Percentiles rank a stretch among this genome's conserved stretches.
phyloP scores from a whole-genome alignment of 768 basidiomycete species.

The Melanogaster broomeanus region DNA sequence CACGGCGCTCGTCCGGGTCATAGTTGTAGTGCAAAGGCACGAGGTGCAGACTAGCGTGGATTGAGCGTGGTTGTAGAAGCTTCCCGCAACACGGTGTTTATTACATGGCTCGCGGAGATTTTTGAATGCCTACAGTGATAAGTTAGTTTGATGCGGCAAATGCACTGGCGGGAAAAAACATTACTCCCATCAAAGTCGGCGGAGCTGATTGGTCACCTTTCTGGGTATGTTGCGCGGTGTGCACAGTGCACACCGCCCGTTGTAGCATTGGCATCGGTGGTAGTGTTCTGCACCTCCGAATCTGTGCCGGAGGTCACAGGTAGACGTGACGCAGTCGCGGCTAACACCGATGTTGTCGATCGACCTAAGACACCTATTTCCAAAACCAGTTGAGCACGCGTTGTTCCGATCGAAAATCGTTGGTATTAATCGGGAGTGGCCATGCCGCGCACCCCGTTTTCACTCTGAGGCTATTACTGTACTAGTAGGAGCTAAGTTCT shows the following conservation, averaged over 20 bases:
- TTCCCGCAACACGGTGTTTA: no score
- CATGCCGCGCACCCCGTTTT: no score
- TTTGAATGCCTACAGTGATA: neutral
- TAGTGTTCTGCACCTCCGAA: neutral
- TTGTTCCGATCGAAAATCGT: constrained; percentile 1
- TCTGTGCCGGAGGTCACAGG: no score
- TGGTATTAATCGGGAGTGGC: neutral
- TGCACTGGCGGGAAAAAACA: neutral
- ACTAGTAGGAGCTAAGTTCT: no score
- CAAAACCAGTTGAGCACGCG: neutral
- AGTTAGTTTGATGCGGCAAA: neutral
- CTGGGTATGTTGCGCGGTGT: constrained; percentile 2
- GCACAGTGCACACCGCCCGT: neutral
- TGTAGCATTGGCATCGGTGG: neutral
- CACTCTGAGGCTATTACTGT: no score
- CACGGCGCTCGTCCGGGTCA: no score
- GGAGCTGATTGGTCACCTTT: neutral
- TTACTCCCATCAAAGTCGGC: neutral
- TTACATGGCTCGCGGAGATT: no score
- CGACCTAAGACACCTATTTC: neutral
- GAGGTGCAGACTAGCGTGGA: no score
- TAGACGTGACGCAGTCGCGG: no score
- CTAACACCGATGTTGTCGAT: neutral
- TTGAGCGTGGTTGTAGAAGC: no score
- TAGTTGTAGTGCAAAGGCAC: no score